A percentile compares a stretch with the other conserved stretches of the same genome.
These are phyloP conservation scores for Nothophoma quercina DNA, from an alignment of 2,329 filamentous ascomycete genomes.

Conservation along the genomic window DNA sequence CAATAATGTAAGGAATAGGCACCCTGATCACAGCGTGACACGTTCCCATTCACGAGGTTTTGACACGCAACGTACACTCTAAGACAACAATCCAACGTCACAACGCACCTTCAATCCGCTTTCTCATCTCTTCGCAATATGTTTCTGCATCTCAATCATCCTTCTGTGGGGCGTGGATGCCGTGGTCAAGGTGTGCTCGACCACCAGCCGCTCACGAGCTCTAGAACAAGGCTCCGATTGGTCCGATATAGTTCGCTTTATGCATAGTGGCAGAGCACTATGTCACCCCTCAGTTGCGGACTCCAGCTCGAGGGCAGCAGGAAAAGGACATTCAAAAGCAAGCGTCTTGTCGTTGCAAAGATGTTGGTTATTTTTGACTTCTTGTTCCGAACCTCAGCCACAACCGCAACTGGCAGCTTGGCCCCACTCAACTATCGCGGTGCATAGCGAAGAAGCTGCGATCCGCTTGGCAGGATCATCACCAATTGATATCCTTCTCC, in stretches of 20 bases:
- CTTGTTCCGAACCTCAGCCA: not conserved
- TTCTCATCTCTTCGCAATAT: not conserved
- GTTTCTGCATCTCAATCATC: not conserved
- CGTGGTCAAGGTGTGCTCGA: not conserved
- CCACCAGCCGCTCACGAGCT: constrained; percentile 15
- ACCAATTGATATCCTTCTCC: not conserved
- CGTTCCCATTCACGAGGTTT: not conserved
- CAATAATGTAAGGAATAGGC: not conserved
- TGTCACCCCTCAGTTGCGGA: not conserved
- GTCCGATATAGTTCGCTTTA: not conserved
- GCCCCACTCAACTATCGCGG: not conserved
- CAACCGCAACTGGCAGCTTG: not conserved
- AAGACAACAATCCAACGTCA: not conserved
- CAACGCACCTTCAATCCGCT: too few relatives aligned
- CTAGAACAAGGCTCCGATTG: constrained; percentile 13
- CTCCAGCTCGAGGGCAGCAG: not conserved
- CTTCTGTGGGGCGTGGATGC: not conserved
- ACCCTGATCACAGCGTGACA: not conserved
- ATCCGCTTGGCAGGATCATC: not conserved
- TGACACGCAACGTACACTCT: not conserved
- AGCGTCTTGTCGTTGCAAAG: not conserved
- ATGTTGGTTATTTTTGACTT: not conserved
- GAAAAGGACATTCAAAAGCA: not conserved
- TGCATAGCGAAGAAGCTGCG: not conserved
- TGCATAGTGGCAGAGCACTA: constrained; percentile 2